Evolutionary conservation across 768 basidiomycete species (phyloP).

Genomic region (Infundibulicybe gibba): DNA sequence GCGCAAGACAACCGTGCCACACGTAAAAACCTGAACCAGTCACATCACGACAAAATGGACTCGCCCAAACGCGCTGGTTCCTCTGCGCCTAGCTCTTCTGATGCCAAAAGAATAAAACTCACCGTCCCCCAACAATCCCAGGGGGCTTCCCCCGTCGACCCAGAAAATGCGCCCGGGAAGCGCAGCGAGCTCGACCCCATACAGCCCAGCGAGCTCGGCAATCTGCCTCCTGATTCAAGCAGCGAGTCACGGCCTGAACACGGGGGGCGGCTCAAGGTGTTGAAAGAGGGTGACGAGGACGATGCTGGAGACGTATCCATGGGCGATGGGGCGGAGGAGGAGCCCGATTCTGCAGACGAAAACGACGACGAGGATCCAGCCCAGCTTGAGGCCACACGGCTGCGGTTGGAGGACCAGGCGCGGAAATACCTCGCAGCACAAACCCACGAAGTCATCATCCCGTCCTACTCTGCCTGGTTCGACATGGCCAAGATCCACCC

Average conservation of each 20-base stretch:
- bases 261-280: slow-evolving; percentile 36
- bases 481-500: slow-evolving; percentile 92
- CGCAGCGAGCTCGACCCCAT: slow-evolving; percentile 87
- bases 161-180: slow-evolving; percentile 77
- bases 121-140: slow-evolving; percentile 52
- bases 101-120: slow-evolving; percentile 56
- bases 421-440: slow-evolving; percentile 95
- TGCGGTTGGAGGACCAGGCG: slow-evolving; percentile 80
- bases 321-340: slow-evolving; percentile 76
- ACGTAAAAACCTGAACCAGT: background rate
- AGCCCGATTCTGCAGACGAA: slow-evolving; percentile 74
- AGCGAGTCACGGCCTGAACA: slow-evolving; percentile 36
- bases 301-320: slow-evolving; percentile 77
- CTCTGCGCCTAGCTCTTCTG: slow-evolving; percentile 45
- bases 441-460: slow-evolving; percentile 95
- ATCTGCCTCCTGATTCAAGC: slow-evolving; percentile 49
- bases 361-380: slow-evolving; percentile 86
- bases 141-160: slow-evolving; percentile 74
- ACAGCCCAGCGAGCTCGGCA: slow-evolving; percentile 73
- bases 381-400: slow-evolving; percentile 75
- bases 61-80: slow-evolving; percentile 66
- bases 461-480: slow-evolving; percentile 98
- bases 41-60: slow-evolving; percentile 37
- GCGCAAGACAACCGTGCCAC: background rate
- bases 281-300: slow-evolving; percentile 59